phyloP scores from a whole-genome alignment of 1,284 basidiomycete genomes.

The Irpex sp. region DNA sequence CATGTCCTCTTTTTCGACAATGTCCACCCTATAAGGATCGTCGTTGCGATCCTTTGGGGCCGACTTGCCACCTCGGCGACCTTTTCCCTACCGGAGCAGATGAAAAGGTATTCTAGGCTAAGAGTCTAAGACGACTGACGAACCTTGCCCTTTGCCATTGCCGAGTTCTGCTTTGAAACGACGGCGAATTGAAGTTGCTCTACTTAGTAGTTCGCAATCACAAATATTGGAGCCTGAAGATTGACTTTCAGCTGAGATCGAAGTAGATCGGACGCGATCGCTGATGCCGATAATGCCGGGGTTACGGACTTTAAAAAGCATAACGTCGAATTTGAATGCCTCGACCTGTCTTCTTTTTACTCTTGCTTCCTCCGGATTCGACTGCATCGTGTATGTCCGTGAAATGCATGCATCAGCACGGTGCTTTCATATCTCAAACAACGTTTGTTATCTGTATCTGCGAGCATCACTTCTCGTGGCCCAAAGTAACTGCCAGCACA shows the following conservation, averaged over 20 bases:
- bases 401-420: not conserved
- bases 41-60: conserved; percentile 3
- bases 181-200: not conserved
- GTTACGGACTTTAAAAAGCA: not conserved
- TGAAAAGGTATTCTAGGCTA: not conserved
- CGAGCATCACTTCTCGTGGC: not conserved
- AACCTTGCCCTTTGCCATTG: conserved; percentile 15
- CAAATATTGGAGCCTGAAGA: not conserved
- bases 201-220: not conserved
- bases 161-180: not conserved
- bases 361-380: not conserved
- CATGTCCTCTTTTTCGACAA: conserved; percentile 60
- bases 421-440: not conserved
- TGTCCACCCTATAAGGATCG: conserved; percentile 24
- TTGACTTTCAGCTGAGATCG: not conserved
- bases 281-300: not conserved
- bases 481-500: not conserved
- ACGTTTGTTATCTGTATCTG: not conserved
- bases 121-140: not conserved
- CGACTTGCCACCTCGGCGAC: conserved; percentile 6
- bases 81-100: conserved; percentile 3
- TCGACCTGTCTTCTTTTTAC: not conserved
- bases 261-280: not conserved
- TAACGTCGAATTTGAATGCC: not conserved
- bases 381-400: not conserved